Evolutionary conservation across 257 asterid species (phyloP).

Genomic region (Solanum pimpinellifolium): DNA sequence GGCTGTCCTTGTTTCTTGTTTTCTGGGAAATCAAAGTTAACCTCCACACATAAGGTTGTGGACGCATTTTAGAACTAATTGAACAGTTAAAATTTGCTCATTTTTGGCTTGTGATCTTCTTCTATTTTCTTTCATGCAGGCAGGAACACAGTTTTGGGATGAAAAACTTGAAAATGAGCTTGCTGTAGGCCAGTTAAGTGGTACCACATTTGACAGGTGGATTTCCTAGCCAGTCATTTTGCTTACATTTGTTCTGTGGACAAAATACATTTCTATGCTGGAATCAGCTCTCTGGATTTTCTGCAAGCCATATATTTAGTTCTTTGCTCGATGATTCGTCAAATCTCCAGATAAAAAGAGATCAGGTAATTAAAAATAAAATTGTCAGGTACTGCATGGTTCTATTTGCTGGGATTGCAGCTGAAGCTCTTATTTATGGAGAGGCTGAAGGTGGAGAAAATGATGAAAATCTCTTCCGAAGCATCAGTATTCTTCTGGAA

Average conservation of each 20-base stretch:
- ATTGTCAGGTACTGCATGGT: slow-evolving; percentile 89
- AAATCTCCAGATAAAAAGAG: not conserved
- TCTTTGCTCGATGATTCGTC: not conserved
- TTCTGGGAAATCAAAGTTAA: not conserved
- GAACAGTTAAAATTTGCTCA: not conserved
- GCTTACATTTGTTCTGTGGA: not conserved
- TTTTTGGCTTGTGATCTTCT: not conserved
- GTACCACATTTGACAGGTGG: slow-evolving; percentile 89
- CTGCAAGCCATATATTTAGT: not conserved
- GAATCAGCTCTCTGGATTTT: not conserved
- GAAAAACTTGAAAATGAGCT: slow-evolving; percentile 86
- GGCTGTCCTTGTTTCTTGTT: not conserved
- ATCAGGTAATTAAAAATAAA: not conserved
- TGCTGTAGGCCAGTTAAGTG: slow-evolving; percentile 78
- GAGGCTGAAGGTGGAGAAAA: slow-evolving; percentile 99
- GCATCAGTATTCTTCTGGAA: slow-evolving; percentile 59
- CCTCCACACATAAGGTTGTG: not conserved
- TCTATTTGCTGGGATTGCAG: slow-evolving; percentile 96
- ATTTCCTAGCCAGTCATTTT: slow-evolving; percentile 2
- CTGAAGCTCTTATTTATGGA: slow-evolving; percentile 88
- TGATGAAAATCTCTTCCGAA: slow-evolving; percentile 84
- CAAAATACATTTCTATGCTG: not conserved
- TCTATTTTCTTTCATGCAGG: slow-evolving; percentile 36
- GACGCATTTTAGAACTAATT: not conserved
- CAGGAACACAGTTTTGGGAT: slow-evolving; percentile 99